Base-by-base conservation (phyloP, 495 filamentous ascomycete species). In the Talaromyces ruber region DNA sequence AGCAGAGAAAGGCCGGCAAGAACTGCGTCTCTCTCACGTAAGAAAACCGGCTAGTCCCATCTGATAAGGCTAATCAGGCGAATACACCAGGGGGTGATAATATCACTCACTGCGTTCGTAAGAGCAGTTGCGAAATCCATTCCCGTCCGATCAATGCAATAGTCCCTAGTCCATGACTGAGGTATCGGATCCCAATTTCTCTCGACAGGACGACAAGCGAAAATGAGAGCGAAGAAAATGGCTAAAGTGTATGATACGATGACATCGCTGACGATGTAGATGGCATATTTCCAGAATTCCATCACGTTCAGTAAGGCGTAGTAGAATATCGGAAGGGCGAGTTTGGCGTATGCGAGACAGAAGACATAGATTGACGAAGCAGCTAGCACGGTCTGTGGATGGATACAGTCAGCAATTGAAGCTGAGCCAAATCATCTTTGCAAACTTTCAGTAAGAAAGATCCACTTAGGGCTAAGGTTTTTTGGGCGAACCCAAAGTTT, bases 81-180 rank as follows among this genome's bases (percentile, higher is more conserved):
- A 60, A 0, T 58, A 65, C 8, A 71, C 50, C 22, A 67, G 64
- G 2, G 65, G 63, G 43, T 64, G 3, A 71, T 63, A 8, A 79
- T 21, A 24, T 80, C 76, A 26, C 68, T 76, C 3, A 64, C 52
- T 39, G 75, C 79, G 45, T 80, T 80, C 21, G 74, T 69, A 4
- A 67, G 64, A 0, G 76, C 75, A 2, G 72, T 76, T 14, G 69
- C 70, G 9, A 76, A 68, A 53, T 76, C 75, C 9, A 78, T 18
- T 0, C 39, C 70, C 1, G 43, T 50, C 26, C 67, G 66, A 60
- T 71, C 63, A 58, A 80, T 67, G 58, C 76, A 80, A 1, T 50
- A 62, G 0, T 75, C 76, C 4, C 22, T 28, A 53, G 26, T 4
- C 50, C 21, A 37, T 6, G 18, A 18, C 37, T n/a, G 22, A 47